phyloP scores from a whole-genome alignment of 768 basidiomycete species.

The Tylopilus felleus region DNA sequence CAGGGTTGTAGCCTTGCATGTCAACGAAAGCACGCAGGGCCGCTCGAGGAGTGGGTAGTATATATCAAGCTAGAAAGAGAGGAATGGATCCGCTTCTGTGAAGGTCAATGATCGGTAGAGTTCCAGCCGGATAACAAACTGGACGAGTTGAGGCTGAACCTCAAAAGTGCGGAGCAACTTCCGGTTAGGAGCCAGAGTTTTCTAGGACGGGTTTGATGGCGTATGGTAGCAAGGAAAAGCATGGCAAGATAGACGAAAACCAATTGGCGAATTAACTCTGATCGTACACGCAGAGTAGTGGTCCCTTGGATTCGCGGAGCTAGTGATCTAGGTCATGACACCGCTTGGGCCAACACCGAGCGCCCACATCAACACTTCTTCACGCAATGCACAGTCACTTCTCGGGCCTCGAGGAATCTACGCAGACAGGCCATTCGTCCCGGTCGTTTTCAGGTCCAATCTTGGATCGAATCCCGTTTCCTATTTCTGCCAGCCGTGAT shows the following conservation, averaged over 20 bases:
- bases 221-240: slow-evolving; percentile 30
- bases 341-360: slow-evolving; percentile 32
- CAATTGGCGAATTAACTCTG: slow-evolving; percentile 31
- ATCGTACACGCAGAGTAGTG: slow-evolving; percentile 28
- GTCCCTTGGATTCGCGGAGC: slow-evolving; percentile 33
- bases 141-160: slow-evolving; percentile 17
- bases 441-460: slow-evolving; percentile 29
- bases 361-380: slow-evolving; percentile 29
- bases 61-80: slow-evolving; percentile 9
- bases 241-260: slow-evolving; percentile 31
- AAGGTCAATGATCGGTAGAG: slow-evolving; percentile 29
- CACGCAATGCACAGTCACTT: slow-evolving; percentile 27
- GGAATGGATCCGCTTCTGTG: slow-evolving; percentile 10
- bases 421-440: slow-evolving; percentile 33
- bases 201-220: slow-evolving; percentile 28
- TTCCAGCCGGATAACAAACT: slow-evolving; percentile 27
- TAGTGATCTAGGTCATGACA: slow-evolving; percentile 27
- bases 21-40: slow-evolving; percentile 9
- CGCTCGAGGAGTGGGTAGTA: background rate
- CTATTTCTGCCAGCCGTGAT: slow-evolving; percentile 42
- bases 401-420: slow-evolving; percentile 46
- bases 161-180: slow-evolving; percentile 15
- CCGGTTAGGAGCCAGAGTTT: slow-evolving; percentile 20
- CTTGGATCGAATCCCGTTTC: slow-evolving; percentile 35
- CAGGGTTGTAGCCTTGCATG: slow-evolving; percentile 31